Evolutionary conservation across 371 early-diverging fungal species (phyloP), one percentile per base, ranked within the genome.

Genomic region (Phascolomyces articulosus): DNA sequence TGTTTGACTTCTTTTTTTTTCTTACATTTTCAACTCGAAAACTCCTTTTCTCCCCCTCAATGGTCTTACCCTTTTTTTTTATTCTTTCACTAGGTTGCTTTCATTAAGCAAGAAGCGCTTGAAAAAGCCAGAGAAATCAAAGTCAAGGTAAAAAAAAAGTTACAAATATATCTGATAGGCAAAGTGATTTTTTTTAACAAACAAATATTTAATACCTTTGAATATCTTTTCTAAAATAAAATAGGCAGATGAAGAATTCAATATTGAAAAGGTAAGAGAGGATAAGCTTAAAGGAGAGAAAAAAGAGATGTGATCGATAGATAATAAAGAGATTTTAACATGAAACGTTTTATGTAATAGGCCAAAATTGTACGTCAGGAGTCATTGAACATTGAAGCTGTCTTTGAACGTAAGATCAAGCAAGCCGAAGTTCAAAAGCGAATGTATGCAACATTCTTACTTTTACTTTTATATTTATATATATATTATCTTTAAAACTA

Each of bases 101-200:
- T 98, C 84, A 98, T 98, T 85, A 94, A 92, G 77, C 97, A 98
- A 79, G 99, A 98, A 80, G 98, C 99, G 18, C 76, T 93, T 26
- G 98, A 98, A 76, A 98, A 98, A 83, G 97, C 98, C 26, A 87
- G 95, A 56, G 99, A 98, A 78, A 96, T 98, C 75, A 95, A 96
- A 81, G 95, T 97, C 82, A 98, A 98, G 90, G 94, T 90, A 78
- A 53, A 34, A 56, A n/a, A 40, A 15, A 54, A 24, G 21, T 57
- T 23, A 20, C 11, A 34, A 9, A 34, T 34, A 34, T 34, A 31
- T 31, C 31, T 31, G 27, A 24, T 21, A 51, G 13, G 13, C 26
- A 60, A 23, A 7, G 40, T 15, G 20, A 40, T 38, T 3, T 40
- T 27, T n/a, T 44, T n/a, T n/a, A n/a, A n/a, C n/a, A n/a, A n/a